Percentiles rank a stretch among this genome's conserved stretches.
These are phyloP conservation scores for Cordyceps farinosa DNA, from an alignment of 2,329 filamentous ascomycete species.

Conservation along the genomic window DNA sequence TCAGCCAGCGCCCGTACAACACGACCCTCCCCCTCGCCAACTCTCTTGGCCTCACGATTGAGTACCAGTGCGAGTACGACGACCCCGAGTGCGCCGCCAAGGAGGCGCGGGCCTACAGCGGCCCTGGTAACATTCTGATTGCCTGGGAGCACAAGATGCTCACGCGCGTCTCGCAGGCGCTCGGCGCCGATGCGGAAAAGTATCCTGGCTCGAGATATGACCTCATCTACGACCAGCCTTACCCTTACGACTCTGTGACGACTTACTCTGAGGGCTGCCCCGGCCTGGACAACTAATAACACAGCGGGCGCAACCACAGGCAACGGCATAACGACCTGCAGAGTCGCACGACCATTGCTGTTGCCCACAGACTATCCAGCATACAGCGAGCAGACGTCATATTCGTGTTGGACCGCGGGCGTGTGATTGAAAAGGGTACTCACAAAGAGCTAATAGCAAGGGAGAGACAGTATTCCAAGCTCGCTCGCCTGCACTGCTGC, in stretches of 20 bases:
- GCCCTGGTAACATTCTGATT: slow-evolving; percentile 10
- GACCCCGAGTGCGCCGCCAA: slow-evolving; percentile 26
- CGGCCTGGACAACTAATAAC: not conserved
- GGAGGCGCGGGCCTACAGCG: slow-evolving; percentile 21
- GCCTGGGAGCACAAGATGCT: slow-evolving; percentile 12
- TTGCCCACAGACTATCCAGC: too few relatives aligned
- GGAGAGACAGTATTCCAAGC: too few relatives aligned
- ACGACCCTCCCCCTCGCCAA: slow-evolving; percentile 15
- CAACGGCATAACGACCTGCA: not conserved
- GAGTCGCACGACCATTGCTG: too few relatives aligned
- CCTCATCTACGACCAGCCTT: slow-evolving; percentile 16
- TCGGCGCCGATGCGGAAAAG: slow-evolving; percentile 9
- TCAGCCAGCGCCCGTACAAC: slow-evolving; percentile 18
- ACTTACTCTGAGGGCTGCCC: slow-evolving; percentile 4
- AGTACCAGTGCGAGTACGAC: slow-evolving; percentile 24
- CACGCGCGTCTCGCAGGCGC: not conserved
- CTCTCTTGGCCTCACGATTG: slow-evolving; percentile 14
- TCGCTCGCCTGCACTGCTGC: too few relatives aligned
- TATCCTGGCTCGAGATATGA: not conserved
- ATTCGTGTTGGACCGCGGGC: too few relatives aligned
- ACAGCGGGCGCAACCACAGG: not conserved
- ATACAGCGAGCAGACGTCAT: too few relatives aligned
- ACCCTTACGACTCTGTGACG: slow-evolving; percentile 3
- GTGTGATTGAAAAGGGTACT: too few relatives aligned
- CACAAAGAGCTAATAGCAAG: too few relatives aligned